These are phyloP conservation scores for Termitomyces sp. DNA, from an alignment of 768 basidiomycete genomes.

Conservation along the genomic window DNA sequence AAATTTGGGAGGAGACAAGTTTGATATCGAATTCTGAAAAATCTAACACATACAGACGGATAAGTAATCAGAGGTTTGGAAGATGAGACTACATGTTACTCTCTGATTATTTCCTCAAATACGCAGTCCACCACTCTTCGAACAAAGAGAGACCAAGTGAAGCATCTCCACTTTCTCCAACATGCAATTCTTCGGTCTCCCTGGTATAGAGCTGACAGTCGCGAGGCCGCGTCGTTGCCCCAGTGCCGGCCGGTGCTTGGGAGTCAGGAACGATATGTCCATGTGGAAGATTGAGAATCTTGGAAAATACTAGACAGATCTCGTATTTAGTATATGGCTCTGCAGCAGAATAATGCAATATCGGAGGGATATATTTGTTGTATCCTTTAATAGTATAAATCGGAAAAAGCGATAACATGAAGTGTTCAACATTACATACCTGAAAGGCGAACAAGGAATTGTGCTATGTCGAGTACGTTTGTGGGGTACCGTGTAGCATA, in stretches of 20 bases:
- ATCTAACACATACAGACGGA: too few species aligned
- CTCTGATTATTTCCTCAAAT: constrained; percentile 26
- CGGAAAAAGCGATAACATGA: neutral
- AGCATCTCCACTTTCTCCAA: constrained; percentile 26
- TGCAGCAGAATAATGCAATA: constrained; percentile 81
- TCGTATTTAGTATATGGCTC: constrained; percentile 91
- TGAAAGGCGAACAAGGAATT: constrained; percentile 73
- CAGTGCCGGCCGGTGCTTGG: constrained; percentile 55
- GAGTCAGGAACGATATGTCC: constrained; percentile 70
- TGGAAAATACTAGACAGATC: constrained; percentile 77
- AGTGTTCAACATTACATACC: constrained; percentile 30
- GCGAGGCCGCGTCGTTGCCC: constrained; percentile 69
- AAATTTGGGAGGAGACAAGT: too few species aligned
- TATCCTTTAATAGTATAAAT: constrained; percentile 16
- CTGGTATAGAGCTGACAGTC: constrained; percentile 76
- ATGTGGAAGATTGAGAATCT: constrained; percentile 64
- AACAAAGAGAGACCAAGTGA: constrained; percentile 64
- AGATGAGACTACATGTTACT: neutral
- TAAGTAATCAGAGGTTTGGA: neutral
- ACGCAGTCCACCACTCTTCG: constrained; percentile 77
- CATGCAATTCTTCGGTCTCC: constrained; percentile 63
- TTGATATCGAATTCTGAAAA: neutral
- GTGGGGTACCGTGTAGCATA: constrained; percentile 92
- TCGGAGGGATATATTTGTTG: constrained; percentile 50
- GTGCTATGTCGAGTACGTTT: constrained; percentile 81